Base-by-base conservation (phyloP, 176 grass and related monocot species). In the Carex cristatella region DNA sequence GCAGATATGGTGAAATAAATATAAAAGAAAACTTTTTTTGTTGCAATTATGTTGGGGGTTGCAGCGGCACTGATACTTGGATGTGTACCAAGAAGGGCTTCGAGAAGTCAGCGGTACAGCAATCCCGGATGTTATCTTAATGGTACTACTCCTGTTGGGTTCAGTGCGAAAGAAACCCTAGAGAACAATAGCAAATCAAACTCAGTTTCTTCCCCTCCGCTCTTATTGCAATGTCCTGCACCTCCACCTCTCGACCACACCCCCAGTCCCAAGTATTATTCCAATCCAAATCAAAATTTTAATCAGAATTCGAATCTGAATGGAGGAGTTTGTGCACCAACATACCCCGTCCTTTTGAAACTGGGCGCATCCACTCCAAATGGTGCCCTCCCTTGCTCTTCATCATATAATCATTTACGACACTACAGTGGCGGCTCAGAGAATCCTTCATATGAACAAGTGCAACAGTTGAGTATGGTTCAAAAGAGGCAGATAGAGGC, bases 51-150 rank as follows among this genome's bases (percentile, higher is more conserved):
- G 37, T 8, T 27, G 23, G 80, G 38, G 23, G 33, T 7, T 75
- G 69, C 85, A 90, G 89, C 89, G 81, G 85, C 89, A 66, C 81
- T 90, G 15, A 90, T 87, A 84, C 74, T 90, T 30, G 89, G 89
- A 40, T 90, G 89, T n/a, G 49, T 81, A 64, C 85, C 89, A 6
- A 90, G 89, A 90, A 90, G 89, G 69, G 89, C 86, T 57, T 90
- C 89, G 1, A 90, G 86, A 61, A 90, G 89, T 70, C 89, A 90
- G 65, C 85, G 86, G 31, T 83, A 84, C 58, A 87, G 81, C 85
- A 90, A 90, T 62, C 89, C 89, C 1, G 81, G 81, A 6, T 90
- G 85, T 60, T 90, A 90, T 85, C 81, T 90, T 10, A 87, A 74
- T 61, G 31, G 75, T n/a, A 54, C 53, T 16, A 4, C 82, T 68